Evolutionary conservation across 139 green algal species (phyloP).

Genomic region (Klebsormidium nitens): DNA sequence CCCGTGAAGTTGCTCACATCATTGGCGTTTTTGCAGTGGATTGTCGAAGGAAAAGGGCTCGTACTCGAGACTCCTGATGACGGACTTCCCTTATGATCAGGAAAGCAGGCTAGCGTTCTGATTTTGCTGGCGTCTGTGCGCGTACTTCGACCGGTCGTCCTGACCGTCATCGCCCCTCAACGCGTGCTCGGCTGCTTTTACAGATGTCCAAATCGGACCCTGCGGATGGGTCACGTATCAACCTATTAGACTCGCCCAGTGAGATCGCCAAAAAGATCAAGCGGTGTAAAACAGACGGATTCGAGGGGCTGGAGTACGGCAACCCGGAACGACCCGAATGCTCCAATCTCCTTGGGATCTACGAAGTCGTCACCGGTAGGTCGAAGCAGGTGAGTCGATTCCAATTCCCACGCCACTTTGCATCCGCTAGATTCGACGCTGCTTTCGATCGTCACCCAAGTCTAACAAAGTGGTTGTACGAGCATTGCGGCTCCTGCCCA

Average conservation of each 20-base stretch:
- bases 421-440: not conserved
- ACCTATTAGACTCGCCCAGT: conserved; percentile 84
- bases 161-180: no score
- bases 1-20: no score
- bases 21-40: no score
- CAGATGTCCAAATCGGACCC: conserved; percentile 91
- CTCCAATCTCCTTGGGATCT: conserved; percentile 93
- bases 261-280: conserved; percentile 85
- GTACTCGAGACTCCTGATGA: no score
- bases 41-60: no score
- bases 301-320: conserved; percentile 73
- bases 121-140: no score
- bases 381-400: conserved; percentile 54
- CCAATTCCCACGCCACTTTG: not conserved
- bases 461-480: conserved; percentile 1
- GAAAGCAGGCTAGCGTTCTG: no score
- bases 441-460: not conserved
- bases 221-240: conserved; percentile 82
- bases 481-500: not conserved
- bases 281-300: conserved; percentile 68
- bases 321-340: conserved; percentile 87
- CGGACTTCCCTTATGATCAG: no score
- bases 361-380: conserved; percentile 75
- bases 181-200: no score
- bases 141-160: no score